A percentile compares a stretch with the other conserved stretches of the same genome.
These are phyloP conservation scores for Wallacemonas sp. DNA, from an alignment of 208 protist species.

Conservation along the genomic window DNA sequence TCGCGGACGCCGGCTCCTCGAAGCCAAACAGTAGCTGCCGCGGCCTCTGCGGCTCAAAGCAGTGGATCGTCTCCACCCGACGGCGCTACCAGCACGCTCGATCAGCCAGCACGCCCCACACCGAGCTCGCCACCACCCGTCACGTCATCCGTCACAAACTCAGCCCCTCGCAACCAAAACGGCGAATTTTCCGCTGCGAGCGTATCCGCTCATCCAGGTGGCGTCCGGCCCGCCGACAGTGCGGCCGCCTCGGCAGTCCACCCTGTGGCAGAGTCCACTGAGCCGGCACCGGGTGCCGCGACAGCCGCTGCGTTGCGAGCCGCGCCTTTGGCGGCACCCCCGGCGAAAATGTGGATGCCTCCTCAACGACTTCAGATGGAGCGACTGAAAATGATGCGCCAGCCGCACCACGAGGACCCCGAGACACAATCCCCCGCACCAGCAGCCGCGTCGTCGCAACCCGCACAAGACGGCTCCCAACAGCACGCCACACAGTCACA, in stretches of 20 bases:
- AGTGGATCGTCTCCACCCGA: no score
- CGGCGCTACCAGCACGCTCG: no score
- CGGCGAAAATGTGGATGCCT: not conserved
- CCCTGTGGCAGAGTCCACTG: no score
- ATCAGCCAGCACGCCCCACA: no score
- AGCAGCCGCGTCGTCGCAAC: not conserved
- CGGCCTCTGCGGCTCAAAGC: not conserved
- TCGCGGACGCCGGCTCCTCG: conserved; percentile 3
- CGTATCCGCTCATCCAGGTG: not conserved
- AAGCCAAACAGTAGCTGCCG: not conserved
- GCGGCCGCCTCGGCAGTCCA: not conserved
- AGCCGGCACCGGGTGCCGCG: no score
- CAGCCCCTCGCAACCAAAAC: no score
- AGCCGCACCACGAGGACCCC: not conserved
- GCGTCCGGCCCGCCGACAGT: not conserved
- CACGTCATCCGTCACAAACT: no score
- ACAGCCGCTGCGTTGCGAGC: no score
- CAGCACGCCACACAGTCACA: not conserved
- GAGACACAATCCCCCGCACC: not conserved
- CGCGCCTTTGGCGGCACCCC: no score
- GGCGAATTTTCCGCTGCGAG: no score
- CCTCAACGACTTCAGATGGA: not conserved
- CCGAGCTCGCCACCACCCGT: no score
- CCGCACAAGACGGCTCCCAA: no score
- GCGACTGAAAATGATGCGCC: not conserved